Evolutionary conservation across 768 basidiomycete genomes (phyloP).

Genomic region (Leccinum pellstonianum): DNA sequence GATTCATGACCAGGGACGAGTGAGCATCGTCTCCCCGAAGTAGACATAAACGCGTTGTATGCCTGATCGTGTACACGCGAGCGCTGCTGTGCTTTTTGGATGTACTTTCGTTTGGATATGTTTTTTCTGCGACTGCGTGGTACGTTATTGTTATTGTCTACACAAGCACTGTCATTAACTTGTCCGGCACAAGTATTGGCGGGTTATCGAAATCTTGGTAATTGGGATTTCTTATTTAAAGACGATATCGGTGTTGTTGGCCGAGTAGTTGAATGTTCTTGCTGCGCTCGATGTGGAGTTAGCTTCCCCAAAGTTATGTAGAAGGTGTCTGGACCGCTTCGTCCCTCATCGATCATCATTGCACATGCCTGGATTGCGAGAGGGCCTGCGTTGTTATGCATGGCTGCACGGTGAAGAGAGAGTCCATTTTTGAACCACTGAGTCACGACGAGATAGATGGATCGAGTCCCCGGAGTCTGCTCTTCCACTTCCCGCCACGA

Average conservation of each 20-base stretch:
- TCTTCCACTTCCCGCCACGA: constrained; percentile 2
- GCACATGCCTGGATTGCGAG: background rate
- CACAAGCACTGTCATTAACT: background rate
- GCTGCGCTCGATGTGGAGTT: constrained; percentile 10
- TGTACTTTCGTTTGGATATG: background rate
- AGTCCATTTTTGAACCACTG: background rate
- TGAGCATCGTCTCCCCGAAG: constrained; percentile 17
- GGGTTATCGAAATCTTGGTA: background rate
- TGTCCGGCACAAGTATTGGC: background rate
- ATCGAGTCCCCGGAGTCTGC: too few relatives aligned
- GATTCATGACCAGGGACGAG: constrained; percentile 21
- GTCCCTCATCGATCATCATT: background rate
- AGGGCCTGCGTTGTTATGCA: too few relatives aligned
- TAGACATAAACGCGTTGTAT: constrained; percentile 25
- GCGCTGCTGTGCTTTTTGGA: background rate
- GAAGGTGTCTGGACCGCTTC: background rate
- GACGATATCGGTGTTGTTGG: background rate
- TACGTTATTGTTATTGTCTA: too few relatives aligned
- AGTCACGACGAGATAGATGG: constrained; percentile 1
- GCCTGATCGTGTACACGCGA: constrained; percentile 6
- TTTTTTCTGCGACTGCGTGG: background rate
- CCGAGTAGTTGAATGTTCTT: constrained; percentile 8
- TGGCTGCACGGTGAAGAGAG: too few relatives aligned
- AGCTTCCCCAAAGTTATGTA: background rate
- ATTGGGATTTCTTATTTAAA: background rate